Evolutionary conservation across 768 basidiomycete species (phyloP), one percentile per base, ranked within the genome.

Genomic region (Leccinum uliginosum): DNA sequence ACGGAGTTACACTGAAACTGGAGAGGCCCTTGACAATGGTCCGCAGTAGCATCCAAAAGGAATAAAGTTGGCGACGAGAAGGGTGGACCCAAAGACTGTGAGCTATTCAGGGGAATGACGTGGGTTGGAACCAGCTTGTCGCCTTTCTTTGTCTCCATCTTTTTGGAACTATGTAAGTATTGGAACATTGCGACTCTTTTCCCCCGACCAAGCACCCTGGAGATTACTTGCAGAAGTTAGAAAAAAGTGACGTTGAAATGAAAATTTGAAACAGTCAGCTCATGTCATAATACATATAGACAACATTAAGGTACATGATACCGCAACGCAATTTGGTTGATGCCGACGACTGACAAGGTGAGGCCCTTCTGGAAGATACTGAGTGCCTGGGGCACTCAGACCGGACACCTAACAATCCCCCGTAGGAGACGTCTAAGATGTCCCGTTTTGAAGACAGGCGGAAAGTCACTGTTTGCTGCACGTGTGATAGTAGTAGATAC

Each of bases 401-500:
- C 23, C n/a, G n/a, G 24, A 27, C 51, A 58, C 54, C 51, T 54
- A 29, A 61, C 29, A 23, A 32, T 30, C 19, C 50, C n/a, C 44
- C 58, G 47, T 48, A 51, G 46, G 47, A 14, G 14, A 26, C 29
- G 11, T 21, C 19, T 21, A 3, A 35, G n/a, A n/a, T n/a, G n/a
- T 19, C 27, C 2, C 21, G 19, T 21, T 23, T 50, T 52, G 53
- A 54, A 15, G 43, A 30, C 23, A 3, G 15, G 56, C 11, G 40
- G 47, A 51, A 43, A 51, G 40, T 43, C 15, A 57, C 4, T 55
- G 61, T 59, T 55, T 35, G 48, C 59, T 61, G 19, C n/a, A 50
- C 43, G 24, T 57, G 66, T 32, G 19, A 29, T 68, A 56, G 61
- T 68, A 56, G 61, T 54, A 65, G 71, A 71, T 71, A 71, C 70